Evolutionary conservation across 106 monocot species (phyloP).

Genomic region (Acanthochlamys bracteata): DNA sequence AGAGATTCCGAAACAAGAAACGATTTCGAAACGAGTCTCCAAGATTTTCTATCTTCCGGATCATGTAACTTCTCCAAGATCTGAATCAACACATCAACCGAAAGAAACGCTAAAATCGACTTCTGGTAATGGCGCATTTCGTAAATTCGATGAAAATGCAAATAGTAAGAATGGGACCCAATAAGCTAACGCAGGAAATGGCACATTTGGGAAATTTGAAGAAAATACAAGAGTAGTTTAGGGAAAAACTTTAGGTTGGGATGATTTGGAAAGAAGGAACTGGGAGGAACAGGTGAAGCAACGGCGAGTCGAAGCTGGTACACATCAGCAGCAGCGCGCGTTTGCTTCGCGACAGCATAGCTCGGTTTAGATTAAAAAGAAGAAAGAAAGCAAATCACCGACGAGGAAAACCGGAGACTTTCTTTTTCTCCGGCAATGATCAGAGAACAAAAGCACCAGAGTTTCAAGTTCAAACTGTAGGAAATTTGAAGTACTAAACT

Average conservation of each 20-base stretch:
- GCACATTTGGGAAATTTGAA: not conserved
- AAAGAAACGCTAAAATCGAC: constrained; percentile 28
- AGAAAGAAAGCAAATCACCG: not conserved
- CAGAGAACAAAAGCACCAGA: too few relatives aligned
- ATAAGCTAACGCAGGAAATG: not conserved
- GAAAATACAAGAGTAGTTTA: not conserved
- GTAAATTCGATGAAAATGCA: not conserved
- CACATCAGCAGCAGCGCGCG: constrained; percentile 16
- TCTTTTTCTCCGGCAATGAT: too few relatives aligned
- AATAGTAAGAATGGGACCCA: not conserved
- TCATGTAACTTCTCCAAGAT: constrained; percentile 42
- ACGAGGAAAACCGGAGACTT: not conserved
- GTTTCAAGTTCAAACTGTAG: too few relatives aligned
- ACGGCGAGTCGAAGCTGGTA: constrained; percentile 19
- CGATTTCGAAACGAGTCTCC: constrained; percentile 46
- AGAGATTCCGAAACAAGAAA: constrained; percentile 43
- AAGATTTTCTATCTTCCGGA: constrained; percentile 39
- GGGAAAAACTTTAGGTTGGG: constrained; percentile 49
- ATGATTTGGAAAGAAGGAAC: constrained; percentile 62
- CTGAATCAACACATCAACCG: constrained; percentile 49
- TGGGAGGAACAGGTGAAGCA: constrained; percentile 34
- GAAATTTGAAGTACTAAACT: too few relatives aligned
- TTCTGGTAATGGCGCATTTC: not conserved
- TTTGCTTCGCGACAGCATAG: constrained; percentile 19
- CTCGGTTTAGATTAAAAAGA: not conserved